phyloP scores from a whole-genome alignment of 257 asterid genomes.

The Scutellaria galericulata region DNA sequence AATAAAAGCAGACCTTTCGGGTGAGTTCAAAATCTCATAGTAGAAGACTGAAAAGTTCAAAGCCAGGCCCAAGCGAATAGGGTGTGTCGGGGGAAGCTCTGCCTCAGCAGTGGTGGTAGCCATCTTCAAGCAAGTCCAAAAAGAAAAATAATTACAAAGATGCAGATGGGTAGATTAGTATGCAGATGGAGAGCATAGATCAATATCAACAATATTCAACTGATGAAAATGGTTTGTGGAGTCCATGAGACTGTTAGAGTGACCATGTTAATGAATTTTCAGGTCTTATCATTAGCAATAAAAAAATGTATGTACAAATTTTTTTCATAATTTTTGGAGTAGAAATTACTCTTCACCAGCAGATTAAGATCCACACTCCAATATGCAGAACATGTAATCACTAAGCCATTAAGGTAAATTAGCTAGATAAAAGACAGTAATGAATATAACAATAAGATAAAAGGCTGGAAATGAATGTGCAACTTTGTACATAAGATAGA shows the following conservation, averaged over 20 bases:
- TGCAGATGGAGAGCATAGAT: background rate
- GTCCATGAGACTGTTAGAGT: background rate
- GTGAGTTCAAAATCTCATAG: slow-evolving; percentile 84
- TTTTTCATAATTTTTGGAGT: background rate
- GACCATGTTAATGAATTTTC: background rate
- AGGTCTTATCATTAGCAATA: background rate
- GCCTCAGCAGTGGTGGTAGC: slow-evolving; percentile 83
- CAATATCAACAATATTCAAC: background rate
- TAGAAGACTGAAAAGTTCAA: slow-evolving; percentile 89
- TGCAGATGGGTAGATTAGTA: background rate
- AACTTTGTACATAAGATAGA: slow-evolving; percentile 5
- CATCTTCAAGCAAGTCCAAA: slow-evolving; percentile 49
- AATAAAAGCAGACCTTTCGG: slow-evolving; percentile 70
- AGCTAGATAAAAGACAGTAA: background rate
- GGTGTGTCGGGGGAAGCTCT: slow-evolving; percentile 87
- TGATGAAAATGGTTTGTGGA: slow-evolving; percentile 9
- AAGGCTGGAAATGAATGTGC: slow-evolving; percentile 1
- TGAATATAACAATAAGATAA: background rate
- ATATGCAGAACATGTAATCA: slow-evolving; percentile 2
- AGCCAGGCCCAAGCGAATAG: slow-evolving; percentile 93
- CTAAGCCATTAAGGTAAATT: background rate
- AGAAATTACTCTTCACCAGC: background rate
- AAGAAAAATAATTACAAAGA: slow-evolving; percentile 34
- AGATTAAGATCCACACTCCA: slow-evolving; percentile 15
- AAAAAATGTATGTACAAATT: background rate